Percentiles rank a stretch among this genome's conserved stretches.
Evolutionary conservation across 495 filamentous ascomycete species (phyloP).

Genomic region (Neurospora sp.): DNA sequence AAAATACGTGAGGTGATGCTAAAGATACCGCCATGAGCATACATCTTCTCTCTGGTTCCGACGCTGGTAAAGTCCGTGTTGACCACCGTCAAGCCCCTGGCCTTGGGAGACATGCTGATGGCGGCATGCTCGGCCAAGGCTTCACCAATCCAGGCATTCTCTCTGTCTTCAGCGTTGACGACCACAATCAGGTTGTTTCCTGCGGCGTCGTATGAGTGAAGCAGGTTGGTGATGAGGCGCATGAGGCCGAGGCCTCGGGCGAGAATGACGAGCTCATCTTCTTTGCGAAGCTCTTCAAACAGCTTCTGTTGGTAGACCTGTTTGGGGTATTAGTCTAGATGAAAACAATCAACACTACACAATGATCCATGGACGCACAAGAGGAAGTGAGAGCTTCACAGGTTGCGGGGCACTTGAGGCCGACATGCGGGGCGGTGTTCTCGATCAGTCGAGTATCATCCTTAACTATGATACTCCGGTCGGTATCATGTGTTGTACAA

Average conservation of each 20-base stretch:
- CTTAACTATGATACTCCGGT: not conserved
- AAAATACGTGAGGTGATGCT: conserved; percentile 94
- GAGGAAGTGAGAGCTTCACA: conserved; percentile 86
- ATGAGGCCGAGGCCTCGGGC: conserved; percentile 87
- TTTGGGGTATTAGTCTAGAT: not conserved
- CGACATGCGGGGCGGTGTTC: conserved; percentile 14
- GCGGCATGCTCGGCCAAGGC: conserved; percentile 89
- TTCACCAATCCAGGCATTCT: conserved; percentile 91
- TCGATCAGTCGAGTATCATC: not conserved
- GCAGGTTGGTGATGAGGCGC: conserved; percentile 80
- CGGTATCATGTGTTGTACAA: not conserved
- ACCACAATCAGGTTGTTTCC: conserved; percentile 87
- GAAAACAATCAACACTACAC: not conserved
- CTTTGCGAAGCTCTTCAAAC: conserved; percentile 76
- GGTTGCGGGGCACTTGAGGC: conserved; percentile 26
- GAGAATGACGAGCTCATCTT: conserved; percentile 88
- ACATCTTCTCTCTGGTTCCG: conserved; percentile 77
- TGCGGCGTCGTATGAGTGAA: conserved; percentile 93
- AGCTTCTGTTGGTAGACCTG: conserved; percentile 79
- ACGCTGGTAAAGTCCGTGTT: conserved; percentile 92
- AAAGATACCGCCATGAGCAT: conserved; percentile 79
- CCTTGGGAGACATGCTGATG: conserved; percentile 61
- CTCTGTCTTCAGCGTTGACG: conserved; percentile 82
- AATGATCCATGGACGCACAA: conserved; percentile 44
- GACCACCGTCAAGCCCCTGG: conserved; percentile 78